Evolutionary conservation across 176 grass and related monocot species (phyloP).

Genomic region (Oropetium thomaeum): DNA sequence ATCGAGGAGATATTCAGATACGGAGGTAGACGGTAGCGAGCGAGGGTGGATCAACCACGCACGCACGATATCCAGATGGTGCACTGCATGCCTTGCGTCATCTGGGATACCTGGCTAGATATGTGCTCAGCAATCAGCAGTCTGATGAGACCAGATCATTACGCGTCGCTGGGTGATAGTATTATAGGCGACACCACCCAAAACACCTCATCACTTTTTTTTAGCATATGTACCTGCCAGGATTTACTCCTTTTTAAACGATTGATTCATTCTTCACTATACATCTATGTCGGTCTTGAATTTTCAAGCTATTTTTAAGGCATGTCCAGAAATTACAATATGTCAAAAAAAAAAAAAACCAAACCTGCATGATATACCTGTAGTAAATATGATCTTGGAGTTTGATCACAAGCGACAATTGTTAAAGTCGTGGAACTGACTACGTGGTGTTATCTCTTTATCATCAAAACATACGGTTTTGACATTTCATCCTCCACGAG

Average conservation of each 20-base stretch:
- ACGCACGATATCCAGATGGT: no score
- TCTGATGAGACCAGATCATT: neutral
- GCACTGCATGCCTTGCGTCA: neutral
- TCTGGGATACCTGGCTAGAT: neutral
- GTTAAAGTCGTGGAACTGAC: neutral
- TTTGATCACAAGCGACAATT: neutral
- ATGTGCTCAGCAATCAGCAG: neutral
- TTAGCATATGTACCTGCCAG: no score
- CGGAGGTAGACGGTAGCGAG: neutral
- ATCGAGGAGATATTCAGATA: neutral
- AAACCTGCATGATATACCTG: no score
- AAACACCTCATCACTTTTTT: neutral
- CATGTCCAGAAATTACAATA: no score
- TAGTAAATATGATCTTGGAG: no score
- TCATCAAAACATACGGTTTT: neutral
- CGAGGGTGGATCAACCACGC: slow-evolving; percentile 28
- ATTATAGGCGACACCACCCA: neutral
- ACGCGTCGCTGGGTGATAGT: neutral
- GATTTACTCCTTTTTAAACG: neutral
- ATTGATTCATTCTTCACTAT: no score
- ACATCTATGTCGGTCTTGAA: no score
- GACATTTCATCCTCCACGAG: neutral
- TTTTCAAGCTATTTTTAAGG: no score
- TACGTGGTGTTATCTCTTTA: neutral
- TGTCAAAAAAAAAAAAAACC: no score